phyloP scores from a whole-genome alignment of 2,329 filamentous ascomycete species.

The Ceratocystis colombiana region DNA sequence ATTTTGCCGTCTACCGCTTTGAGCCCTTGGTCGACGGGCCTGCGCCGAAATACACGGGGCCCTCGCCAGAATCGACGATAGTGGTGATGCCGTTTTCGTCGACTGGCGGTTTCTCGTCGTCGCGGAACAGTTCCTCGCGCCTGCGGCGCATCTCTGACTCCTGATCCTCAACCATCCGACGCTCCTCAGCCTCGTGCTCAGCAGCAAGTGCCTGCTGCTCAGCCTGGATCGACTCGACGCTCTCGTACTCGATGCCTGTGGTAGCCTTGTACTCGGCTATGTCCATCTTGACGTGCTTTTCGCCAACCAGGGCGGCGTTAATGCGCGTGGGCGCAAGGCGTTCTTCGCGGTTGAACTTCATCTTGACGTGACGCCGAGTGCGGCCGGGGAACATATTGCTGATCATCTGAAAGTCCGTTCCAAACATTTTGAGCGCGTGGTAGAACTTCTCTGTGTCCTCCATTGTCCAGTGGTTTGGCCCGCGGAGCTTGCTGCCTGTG shows the following conservation, averaged over 20 bases:
- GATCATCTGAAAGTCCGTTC: constrained; percentile 76
- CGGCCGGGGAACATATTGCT: constrained; percentile 62
- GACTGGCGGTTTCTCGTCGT: constrained; percentile 28
- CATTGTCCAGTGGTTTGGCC: constrained; percentile 59
- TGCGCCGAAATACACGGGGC: constrained; percentile 11
- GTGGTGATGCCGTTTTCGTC: constrained; percentile 13
- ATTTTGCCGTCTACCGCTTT: neutral
- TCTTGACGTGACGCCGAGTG: constrained; percentile 63
- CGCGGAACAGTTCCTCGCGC: constrained; percentile 42
- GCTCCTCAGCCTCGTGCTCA: constrained; percentile 39
- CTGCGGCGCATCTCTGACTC: constrained; percentile 41
- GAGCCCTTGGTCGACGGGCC: neutral
- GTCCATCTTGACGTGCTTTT: constrained; percentile 48
- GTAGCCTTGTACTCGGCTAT: constrained; percentile 51
- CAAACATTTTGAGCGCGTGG: constrained; percentile 62
- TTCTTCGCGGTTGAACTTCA: constrained; percentile 76
- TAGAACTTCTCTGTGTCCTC: constrained; percentile 67
- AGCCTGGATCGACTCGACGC: constrained; percentile 46
- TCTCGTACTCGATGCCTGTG: constrained; percentile 45
- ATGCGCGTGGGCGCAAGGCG: constrained; percentile 53
- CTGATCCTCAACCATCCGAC: constrained; percentile 38
- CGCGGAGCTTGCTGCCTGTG: constrained; percentile 50
- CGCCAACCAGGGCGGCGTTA: constrained; percentile 51
- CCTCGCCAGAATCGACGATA: neutral
- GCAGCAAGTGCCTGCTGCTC: constrained; percentile 43